Base-by-base conservation (phyloP, 129 eudicot species). In the Pseudognaphalium luteoalbum region DNA sequence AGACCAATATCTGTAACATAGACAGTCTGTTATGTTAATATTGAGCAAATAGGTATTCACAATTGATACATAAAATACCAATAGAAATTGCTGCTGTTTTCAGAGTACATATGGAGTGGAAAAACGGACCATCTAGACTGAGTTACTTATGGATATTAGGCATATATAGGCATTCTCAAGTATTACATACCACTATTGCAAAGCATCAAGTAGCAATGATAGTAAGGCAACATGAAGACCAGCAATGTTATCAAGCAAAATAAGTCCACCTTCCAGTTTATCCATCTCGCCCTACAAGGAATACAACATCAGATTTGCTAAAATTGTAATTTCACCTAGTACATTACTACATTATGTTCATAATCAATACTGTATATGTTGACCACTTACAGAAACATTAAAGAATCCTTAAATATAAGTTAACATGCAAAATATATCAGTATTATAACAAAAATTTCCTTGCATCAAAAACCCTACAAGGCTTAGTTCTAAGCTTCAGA, bases 261-360 rank as follows among this genome's bases (percentile, higher is more conserved):
- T 86, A 94, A 78, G 78, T 94, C 99, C 90, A 91, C 88, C 92
- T 91, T 94, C 99, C 99, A 94, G 86, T 91, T 94, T 87, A 94
- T 75, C 99, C 99, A 94, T 80, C 99, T 87, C 4, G 99, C 93
- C 91, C 97, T 91, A 66, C 79, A 84, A 52, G 39, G 4, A 76
- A 67, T 8, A 71, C 41, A 58, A 66, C 22, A 60, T 60, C 50
- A 75, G 64, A 73, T 37, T 41, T 78, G 5, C 12, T 54, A 50
- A 10, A 66, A 20, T 21, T 33, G 34, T 25, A 72, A 79, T 12
- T 4, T 64, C 22, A 67, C 77, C 67, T 20, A 56, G n/a, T 12
- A 44, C 52, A 44, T 25, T 28, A 37, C 22, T 12, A 44, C 52
- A 44, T 25, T 28, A 37, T 32, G 41, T 34, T 60, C 22, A 66